Evolutionary conservation across 305 asterid genomes (phyloP).

Genomic region (Fraxinus angustifolia): DNA sequence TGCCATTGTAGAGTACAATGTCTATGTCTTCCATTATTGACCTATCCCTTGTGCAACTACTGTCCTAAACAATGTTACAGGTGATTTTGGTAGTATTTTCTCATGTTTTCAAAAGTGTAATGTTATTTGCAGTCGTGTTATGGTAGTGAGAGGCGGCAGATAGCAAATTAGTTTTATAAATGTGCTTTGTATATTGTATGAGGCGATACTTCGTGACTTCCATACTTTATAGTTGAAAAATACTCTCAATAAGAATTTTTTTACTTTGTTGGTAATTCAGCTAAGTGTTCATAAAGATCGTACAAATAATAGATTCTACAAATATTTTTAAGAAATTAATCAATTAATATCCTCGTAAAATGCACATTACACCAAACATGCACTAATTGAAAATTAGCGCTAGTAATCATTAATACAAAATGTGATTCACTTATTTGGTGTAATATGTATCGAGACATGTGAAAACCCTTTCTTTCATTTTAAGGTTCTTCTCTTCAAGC

Average conservation of each 20-base stretch:
- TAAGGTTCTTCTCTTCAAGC: not conserved
- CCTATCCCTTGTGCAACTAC: not conserved
- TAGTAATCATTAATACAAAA: not conserved
- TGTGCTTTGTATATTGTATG: not conserved
- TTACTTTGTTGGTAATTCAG: not conserved
- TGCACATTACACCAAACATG: not conserved
- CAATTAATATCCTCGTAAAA: not conserved
- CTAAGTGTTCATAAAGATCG: not conserved
- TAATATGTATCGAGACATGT: not conserved
- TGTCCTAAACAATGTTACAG: not conserved
- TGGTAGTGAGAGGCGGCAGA: too few species aligned
- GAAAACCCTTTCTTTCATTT: not conserved
- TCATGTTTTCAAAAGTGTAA: not conserved
- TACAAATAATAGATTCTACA: too few species aligned
- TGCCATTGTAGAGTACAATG: constrained; percentile 43
- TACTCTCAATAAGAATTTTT: too few species aligned
- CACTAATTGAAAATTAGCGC: not conserved
- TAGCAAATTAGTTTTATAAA: not conserved
- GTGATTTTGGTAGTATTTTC: not conserved
- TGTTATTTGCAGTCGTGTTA: too few species aligned
- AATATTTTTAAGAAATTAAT: too few species aligned
- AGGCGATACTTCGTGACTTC: not conserved
- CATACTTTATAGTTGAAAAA: not conserved
- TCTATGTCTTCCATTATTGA: constrained; percentile 40
- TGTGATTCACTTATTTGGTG: not conserved